Base-by-base conservation (phyloP, 192 early-diverging fungal species). In the Linnemannia elongata region DNA sequence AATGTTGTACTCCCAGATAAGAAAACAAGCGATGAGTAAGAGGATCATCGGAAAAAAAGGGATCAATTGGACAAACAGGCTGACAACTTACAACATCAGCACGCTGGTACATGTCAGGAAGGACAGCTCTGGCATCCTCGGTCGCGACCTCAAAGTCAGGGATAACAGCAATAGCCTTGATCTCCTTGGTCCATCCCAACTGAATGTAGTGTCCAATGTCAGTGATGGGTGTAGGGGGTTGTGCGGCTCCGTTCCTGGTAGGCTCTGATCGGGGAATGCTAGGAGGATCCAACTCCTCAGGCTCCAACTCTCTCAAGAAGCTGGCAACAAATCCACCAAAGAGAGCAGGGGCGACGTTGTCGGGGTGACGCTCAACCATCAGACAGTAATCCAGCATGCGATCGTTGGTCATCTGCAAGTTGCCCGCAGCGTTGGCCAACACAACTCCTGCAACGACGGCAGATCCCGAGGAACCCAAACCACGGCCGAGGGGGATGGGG, bases 291-390 rank as follows among this genome's bases (percentile, higher is more conserved):
- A 81, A 75, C 35, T 90, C 90, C 30, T 88, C 85, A 1, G 90
- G 89, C 77, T 88, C 88, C 57, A 92, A 82, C 60, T 95, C 93
- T 8, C 93, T 81, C 82, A 96, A 81, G 86, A 98, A 99, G 74
- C 94, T 94, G 35, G 96, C 96, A 13, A 98, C 94, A 89, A 99
- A 98, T 18, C 98, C 98, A 75, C 99, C 99, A 44, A 98, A 92
- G 35, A 99, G 89, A 22, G 97, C 96, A 10, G 98, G 97, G 1
- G 98, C 94, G 2, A 98, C 96, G 89, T 99, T 99, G 77, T 99
- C 99, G 3, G 99, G 99, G 82, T 99, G 99, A 69, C 96, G 96
- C 89, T 99, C 99, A 30, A 99, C 95, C 91, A 96, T 93, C 80
- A 98, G 83, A 78, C 94, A 96, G 74, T 94, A 98, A 83, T 99